These are phyloP conservation scores for Sclerotinia glacialis DNA, from an alignment of 2,329 filamentous ascomycete genomes.

Conservation along the genomic window DNA sequence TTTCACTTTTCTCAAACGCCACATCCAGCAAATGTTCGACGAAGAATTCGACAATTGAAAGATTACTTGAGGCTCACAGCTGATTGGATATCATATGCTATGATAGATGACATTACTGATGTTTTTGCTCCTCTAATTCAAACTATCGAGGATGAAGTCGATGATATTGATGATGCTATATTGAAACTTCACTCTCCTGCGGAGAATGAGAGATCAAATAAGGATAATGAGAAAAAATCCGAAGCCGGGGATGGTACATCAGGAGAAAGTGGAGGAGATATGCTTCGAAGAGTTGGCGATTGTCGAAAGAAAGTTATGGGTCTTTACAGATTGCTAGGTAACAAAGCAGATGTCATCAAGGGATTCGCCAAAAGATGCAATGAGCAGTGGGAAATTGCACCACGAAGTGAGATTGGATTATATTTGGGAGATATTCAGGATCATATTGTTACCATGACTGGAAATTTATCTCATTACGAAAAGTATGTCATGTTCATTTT, in stretches of 20 bases:
- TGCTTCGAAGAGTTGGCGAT: conserved; percentile 89
- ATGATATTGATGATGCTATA: conserved; percentile 93
- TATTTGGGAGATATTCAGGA: conserved; percentile 98
- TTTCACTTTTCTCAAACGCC: conserved; percentile 98
- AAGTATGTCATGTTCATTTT: conserved; percentile 58
- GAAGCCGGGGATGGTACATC: conserved; percentile 42
- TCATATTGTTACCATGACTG: conserved; percentile 98
- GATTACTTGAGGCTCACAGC: conserved; percentile 91
- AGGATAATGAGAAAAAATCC: conserved; percentile 47
- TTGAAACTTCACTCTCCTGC: conserved; percentile 70
- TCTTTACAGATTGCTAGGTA: conserved; percentile 85
- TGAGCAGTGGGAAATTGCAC: conserved; percentile 95
- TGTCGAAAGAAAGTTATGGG: conserved; percentile 98
- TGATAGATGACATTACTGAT: conserved; percentile 98
- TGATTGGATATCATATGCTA: conserved; percentile 97
- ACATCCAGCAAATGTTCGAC: conserved; percentile 91
- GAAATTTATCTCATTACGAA: conserved; percentile 92
- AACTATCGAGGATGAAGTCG: conserved; percentile 90
- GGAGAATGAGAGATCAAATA: conserved; percentile 44
- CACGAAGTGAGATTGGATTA: conserved; percentile 91
- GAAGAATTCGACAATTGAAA: conserved; percentile 86
- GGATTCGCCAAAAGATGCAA: conserved; percentile 98
- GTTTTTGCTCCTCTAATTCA: conserved; percentile 92
- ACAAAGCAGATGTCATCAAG: conserved; percentile 98
- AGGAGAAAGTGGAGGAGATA: conserved; percentile 62